These are phyloP conservation scores for Backusella mclennaniae DNA, from an alignment of 192 early-diverging fungal species.

Conservation along the genomic window DNA sequence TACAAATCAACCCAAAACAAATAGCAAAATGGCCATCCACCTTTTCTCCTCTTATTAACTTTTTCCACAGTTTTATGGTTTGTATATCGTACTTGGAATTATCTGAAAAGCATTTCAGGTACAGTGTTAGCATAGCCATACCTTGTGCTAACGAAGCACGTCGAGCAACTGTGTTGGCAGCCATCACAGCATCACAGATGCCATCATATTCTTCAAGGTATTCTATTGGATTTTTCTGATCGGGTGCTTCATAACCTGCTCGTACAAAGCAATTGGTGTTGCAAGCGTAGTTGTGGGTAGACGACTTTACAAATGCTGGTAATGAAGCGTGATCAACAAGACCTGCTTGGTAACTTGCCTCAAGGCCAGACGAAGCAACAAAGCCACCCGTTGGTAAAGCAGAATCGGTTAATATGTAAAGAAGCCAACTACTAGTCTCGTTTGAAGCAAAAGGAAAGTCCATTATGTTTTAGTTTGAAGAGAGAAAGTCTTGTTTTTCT, in stretches of 20 bases:
- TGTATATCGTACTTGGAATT: slow-evolving; percentile 11
- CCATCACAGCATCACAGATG: slow-evolving; percentile 35
- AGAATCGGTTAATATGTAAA: slow-evolving; percentile 87
- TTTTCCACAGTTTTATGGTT: slow-evolving; percentile 37
- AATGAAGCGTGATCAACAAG: slow-evolving; percentile 46
- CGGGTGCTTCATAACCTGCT: slow-evolving; percentile 43
- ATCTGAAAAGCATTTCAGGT: slow-evolving; percentile 56
- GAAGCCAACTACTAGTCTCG: slow-evolving; percentile 59
- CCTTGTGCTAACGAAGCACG: slow-evolving; percentile 70
- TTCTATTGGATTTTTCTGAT: slow-evolving; percentile 27
- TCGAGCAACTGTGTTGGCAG: slow-evolving; percentile 58
- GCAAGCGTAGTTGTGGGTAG: slow-evolving; percentile 68
- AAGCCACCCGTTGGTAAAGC: slow-evolving; percentile 95
- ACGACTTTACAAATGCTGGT: slow-evolving; percentile 51
- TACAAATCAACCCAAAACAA: slow-evolving; percentile 73
- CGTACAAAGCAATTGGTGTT: slow-evolving; percentile 71
- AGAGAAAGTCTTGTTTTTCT: neutral
- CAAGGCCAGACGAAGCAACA: slow-evolving; percentile 89
- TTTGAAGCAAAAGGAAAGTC: slow-evolving; percentile 20
- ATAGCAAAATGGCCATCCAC: slow-evolving; percentile 76
- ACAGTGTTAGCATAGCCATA: slow-evolving; percentile 63
- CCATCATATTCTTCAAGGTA: slow-evolving; percentile 29
- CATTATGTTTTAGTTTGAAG: slow-evolving; percentile 5
- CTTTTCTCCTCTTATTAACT: slow-evolving; percentile 32
- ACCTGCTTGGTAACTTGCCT: slow-evolving; percentile 75